These are phyloP conservation scores for Kwoniella sp. DNA, from an alignment of 768 basidiomycete genomes.

Conservation along the genomic window DNA sequence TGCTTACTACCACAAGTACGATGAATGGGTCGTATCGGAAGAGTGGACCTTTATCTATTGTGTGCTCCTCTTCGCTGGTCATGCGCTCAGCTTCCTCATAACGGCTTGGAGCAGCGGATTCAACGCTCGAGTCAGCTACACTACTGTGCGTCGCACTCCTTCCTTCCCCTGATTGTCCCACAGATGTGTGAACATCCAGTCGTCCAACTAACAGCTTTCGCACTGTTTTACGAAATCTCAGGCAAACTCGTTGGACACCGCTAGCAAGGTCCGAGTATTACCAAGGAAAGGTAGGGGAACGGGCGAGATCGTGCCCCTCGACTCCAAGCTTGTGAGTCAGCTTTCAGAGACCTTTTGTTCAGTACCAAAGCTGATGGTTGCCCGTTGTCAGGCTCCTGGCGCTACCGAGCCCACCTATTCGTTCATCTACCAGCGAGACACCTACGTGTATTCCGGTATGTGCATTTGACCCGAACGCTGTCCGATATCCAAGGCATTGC, in stretches of 20 bases:
- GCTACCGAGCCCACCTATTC: conserved; percentile 65
- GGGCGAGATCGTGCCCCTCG: conserved; percentile 81
- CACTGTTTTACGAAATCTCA: conserved; percentile 27
- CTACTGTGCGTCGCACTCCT: conserved; percentile 62
- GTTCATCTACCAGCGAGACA: conserved; percentile 94
- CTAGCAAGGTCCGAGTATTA: conserved; percentile 78
- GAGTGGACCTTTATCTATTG: conserved; percentile 98
- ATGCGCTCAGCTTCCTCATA: conserved; percentile 87
- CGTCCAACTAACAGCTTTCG: not conserved
- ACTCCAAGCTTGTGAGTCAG: conserved; percentile 61
- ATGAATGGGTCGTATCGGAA: conserved; percentile 85
- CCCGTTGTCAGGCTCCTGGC: conserved; percentile 57
- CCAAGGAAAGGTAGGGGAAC: conserved; percentile 79
- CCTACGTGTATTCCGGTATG: conserved; percentile 69
- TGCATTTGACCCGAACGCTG: not conserved
- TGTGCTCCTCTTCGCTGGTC: conserved; percentile 77
- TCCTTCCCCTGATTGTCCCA: not conserved
- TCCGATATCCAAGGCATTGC: not conserved
- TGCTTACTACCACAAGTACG: conserved; percentile 88
- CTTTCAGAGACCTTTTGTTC: not conserved
- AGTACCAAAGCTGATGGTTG: not conserved
- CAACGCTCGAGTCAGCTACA: conserved; percentile 76
- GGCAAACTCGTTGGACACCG: conserved; percentile 70
- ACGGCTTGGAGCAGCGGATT: conserved; percentile 86
- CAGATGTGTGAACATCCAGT: too few species aligned